A percentile compares a stretch with the other conserved stretches of the same genome.
Evolutionary conservation across 2,329 filamentous ascomycete genomes (phyloP).

Genomic region (Diplodia intermedia): DNA sequence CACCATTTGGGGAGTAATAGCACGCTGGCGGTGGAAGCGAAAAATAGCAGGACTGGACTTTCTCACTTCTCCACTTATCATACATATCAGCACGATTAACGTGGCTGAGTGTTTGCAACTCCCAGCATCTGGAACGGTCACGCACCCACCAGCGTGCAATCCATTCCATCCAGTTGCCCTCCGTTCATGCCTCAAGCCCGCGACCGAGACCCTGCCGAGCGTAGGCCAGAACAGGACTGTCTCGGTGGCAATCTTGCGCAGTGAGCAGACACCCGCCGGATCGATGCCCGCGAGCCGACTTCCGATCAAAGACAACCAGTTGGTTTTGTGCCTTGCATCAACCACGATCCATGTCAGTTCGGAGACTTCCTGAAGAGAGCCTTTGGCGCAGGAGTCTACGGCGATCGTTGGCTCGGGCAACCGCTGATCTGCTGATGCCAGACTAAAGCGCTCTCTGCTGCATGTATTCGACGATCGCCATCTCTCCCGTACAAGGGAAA

Average conservation of each 20-base stretch:
- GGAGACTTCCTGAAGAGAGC: background rate
- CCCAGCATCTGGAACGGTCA: background rate
- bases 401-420: background rate
- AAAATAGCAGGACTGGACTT: background rate
- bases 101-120: no score
- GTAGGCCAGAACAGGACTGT: constrained; percentile 5
- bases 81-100: background rate
- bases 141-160: constrained; percentile 20
- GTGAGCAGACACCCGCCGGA: background rate
- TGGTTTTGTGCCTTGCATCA: background rate
- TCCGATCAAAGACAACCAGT: constrained; percentile 5
- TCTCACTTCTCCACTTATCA: constrained; percentile 8
- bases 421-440: background rate
- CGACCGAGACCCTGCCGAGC: background rate
- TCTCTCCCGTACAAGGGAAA: background rate
- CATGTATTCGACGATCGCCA: background rate
- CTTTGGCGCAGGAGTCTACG: background rate
- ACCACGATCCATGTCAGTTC: background rate
- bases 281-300: constrained; percentile 20
- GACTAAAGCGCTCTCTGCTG: background rate
- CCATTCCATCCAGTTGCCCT: background rate
- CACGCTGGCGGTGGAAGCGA: background rate
- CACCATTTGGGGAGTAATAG: background rate
- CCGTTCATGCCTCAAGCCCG: background rate
- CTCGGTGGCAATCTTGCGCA: constrained; percentile 13